Evolutionary conservation across 176 grass and related monocot genomes (phyloP), one percentile per base, ranked within the genome.

Genomic region (Rhipidocladum racemiflorum): DNA sequence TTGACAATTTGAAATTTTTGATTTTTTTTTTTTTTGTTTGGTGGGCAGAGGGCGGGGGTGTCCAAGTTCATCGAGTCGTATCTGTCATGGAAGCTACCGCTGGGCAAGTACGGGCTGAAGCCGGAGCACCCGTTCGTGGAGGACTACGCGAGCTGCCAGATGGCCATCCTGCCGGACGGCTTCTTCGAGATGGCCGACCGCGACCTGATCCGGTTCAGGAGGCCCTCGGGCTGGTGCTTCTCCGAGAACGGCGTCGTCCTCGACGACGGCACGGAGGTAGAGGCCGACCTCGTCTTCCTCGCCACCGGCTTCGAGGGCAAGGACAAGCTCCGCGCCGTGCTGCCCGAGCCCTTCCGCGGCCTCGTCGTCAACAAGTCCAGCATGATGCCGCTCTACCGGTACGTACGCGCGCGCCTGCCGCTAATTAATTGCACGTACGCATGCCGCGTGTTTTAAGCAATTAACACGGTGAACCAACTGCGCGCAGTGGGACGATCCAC

Each of bases 251-350:
- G 96, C 7, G 68, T 99, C 1, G 72, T 95, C 68, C 86, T 99
- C 56, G 89, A 88, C 8, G 96, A 91, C 82, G 79, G 85, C 57
- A 90, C 89, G 62, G 78, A 91, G 72, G 25, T 99, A 12, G 73
- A 91, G 72, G 96, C 96, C n/a, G 96, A 99, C 83, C 54, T 99
- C 24, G 96, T 99, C 75, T 95, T 99, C 79, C 91, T 89, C 65
- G 96, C 96, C 74, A 99, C 96, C 20, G 96, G 96, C 17, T 99
- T 91, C 81, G 96, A 99, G 73, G 92, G 96, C 65, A 99, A 99
- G 82, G 88, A 93, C 82, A 99, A 99, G 80, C 76, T 99, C 75
- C 79, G 49, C 4, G 75, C 91, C 9, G 89, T 99, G 30, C 79
- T 99, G 24, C 96, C 96, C 0, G 81, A 93, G 1, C 91, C 89